phyloP scores from a whole-genome alignment of 306 rosid genomes.

The Ammopiptanthus mongolicus region DNA sequence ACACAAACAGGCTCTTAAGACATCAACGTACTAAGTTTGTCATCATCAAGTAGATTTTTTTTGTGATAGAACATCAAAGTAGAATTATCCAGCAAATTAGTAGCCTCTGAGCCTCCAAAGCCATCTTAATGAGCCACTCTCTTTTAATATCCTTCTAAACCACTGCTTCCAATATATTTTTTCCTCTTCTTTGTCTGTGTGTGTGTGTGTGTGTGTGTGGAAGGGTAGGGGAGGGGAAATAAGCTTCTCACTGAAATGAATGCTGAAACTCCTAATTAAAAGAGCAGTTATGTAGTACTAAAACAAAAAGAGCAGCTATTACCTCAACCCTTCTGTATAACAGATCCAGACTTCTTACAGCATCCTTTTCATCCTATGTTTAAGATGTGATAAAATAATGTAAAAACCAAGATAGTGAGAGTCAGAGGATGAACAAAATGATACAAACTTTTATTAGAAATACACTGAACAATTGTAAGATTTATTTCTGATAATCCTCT shows the following conservation, averaged over 20 bases:
- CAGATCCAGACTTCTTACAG: conserved; percentile 81
- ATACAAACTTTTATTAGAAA: not conserved
- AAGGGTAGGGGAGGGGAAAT: not conserved
- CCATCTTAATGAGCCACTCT: not conserved
- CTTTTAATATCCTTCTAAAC: not conserved
- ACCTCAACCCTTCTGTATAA: conserved; percentile 95
- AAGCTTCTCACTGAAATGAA: not conserved
- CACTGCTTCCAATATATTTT: not conserved
- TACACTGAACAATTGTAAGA: not conserved
- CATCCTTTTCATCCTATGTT: conserved; percentile 89
- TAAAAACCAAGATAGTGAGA: conserved; percentile 7
- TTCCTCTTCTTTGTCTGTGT: not conserved
- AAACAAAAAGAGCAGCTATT: conserved; percentile 8
- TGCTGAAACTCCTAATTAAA: not conserved
- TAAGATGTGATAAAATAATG: conserved; percentile 21
- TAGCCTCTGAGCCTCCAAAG: not conserved
- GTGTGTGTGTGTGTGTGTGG: not conserved
- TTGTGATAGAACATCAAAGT: not conserved
- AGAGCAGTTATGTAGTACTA: not conserved
- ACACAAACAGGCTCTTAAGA: not conserved
- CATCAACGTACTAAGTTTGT: not conserved
- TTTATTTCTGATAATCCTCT: conserved; percentile 5
- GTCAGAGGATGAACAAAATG: conserved; percentile 2
- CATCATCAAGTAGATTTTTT: too few relatives aligned
- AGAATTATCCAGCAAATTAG: not conserved